phyloP scores from a whole-genome alignment of 495 filamentous ascomycete genomes.

The Cryomyces minteri region DNA sequence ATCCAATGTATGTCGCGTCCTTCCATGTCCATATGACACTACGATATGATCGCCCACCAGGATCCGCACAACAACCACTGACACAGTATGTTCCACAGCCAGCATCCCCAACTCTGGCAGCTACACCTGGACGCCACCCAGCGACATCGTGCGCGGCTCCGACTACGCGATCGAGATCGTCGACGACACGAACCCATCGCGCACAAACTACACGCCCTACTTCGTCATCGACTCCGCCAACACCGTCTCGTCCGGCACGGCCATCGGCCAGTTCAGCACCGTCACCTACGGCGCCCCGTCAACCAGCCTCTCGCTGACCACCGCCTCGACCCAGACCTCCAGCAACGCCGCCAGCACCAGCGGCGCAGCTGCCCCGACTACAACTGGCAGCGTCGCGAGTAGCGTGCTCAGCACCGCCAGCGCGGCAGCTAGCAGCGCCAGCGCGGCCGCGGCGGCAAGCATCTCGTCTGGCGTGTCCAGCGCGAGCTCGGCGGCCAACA shows the following conservation, averaged over 20 bases:
- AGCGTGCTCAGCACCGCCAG: neutral
- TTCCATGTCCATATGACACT: neutral
- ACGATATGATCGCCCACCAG: neutral
- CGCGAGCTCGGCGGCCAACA: neutral
- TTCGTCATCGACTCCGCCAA: constrained; percentile 35
- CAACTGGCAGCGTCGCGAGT: neutral
- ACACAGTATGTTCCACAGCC: constrained; percentile 19
- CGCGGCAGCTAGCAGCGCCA: neutral
- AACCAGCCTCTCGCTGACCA: constrained; percentile 5
- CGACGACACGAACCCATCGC: constrained; percentile 22
- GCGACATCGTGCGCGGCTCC: constrained; percentile 22
- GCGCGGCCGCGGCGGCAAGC: neutral
- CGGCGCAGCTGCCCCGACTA: neutral
- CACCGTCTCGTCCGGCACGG: constrained; percentile 16
- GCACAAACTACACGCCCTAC: constrained; percentile 39
- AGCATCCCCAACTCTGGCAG: constrained; percentile 35
- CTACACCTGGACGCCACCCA: constrained; percentile 34
- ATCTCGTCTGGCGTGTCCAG: neutral
- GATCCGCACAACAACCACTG: neutral
- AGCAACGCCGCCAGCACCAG: neutral
- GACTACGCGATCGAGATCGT: constrained; percentile 45
- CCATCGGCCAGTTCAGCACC: constrained; percentile 1
- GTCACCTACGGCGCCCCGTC: constrained; percentile 19
- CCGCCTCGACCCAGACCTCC: neutral
- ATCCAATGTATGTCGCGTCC: constrained; percentile 32